Base-by-base conservation (phyloP, 2,329 filamentous ascomycete genomes). In the Emmonsiellopsis sp. region DNA sequence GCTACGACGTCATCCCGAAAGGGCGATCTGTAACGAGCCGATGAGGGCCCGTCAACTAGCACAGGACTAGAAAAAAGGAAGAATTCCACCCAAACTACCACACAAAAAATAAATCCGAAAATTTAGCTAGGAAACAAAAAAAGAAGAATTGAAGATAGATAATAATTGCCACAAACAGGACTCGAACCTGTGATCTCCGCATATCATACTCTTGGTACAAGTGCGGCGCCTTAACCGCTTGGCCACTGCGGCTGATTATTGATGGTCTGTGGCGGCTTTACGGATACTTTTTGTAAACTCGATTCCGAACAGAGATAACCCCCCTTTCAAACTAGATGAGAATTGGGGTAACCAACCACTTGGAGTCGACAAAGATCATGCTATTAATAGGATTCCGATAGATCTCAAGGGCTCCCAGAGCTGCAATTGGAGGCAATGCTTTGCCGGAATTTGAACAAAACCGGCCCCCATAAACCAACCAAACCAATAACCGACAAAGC, bases 131-230 rank as follows among this genome's bases (percentile, higher is more conserved):
- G 5, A 27, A 27, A 27, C 3, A 27, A 27, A 27, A 27, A 27
- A 27, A 27, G 21, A 27, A 27, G 21, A 27, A 4, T 27, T 27
- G 21, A 27, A 27, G 21, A 27, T 27, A 5, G 5, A 27, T 27
- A 27, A 27, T 5, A 27, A 70, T 40, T 40, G 37, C 37, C 37
- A 11, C 37, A 11, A 14, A 40, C 37, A 40, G 37, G 37, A 40
- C 10, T 40, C 37, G 37, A 40, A 40, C 37, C 37, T 40, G 37
- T 40, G 37, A 40, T 40, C 37, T 40, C 14, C 14, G 37, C 37
- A 40, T 40, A 11, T 40, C 37, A 40, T 14, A 40, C 14, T 11
- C 10, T 40, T 11, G 10, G 14, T 40, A 40, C 37, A 40, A 40
- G 37, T 40, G 37, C 37, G 14, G 14, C 37, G 37, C 37, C 11